Conservation (phyloP, 2,329 filamentous ascomycete species). For the Fusarium sulawesiense region DNA sequence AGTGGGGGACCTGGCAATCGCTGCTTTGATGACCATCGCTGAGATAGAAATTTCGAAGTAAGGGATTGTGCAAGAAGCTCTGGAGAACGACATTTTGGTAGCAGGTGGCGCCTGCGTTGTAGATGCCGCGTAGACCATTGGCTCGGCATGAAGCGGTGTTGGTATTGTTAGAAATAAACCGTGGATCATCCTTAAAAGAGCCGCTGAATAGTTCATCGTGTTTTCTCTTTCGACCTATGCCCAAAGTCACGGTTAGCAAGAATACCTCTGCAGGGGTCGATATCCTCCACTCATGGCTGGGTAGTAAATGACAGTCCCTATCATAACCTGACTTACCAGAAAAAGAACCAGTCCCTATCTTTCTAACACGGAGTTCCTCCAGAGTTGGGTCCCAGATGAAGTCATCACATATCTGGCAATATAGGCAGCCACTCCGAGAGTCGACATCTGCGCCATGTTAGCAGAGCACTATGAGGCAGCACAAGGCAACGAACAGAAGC, state of each 20-base stretch:
- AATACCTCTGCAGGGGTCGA: neutral
- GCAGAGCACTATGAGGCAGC: constrained; percentile 13
- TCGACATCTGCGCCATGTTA: constrained; percentile 73
- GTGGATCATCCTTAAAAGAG: constrained; percentile 75
- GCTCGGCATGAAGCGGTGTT: constrained; percentile 84
- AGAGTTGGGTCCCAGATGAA: constrained; percentile 85
- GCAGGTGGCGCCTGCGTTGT: constrained; percentile 98
- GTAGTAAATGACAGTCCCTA: neutral
- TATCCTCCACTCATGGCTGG: neutral
- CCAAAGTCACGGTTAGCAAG: neutral
- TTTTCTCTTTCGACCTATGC: constrained; percentile 76
- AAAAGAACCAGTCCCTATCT: constrained; percentile 74
- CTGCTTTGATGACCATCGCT: constrained; percentile 85
- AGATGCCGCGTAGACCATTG: constrained; percentile 89
- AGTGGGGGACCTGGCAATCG: constrained; percentile 74
- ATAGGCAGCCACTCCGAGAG: constrained; percentile 78
- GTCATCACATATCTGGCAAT: constrained; percentile 85
- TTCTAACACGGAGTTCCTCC: constrained; percentile 78
- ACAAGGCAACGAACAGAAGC: constrained; percentile 71
- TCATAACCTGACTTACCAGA: constrained; percentile 61
- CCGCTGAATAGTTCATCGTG: constrained; percentile 76
- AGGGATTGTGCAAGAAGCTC: constrained; percentile 91
- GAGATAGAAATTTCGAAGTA: constrained; percentile 91
- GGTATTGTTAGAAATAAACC: constrained; percentile 82
- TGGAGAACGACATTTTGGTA: constrained; percentile 98